Base-by-base conservation (phyloP, 2,329 filamentous ascomycete genomes). In the Thelonectria olida region DNA sequence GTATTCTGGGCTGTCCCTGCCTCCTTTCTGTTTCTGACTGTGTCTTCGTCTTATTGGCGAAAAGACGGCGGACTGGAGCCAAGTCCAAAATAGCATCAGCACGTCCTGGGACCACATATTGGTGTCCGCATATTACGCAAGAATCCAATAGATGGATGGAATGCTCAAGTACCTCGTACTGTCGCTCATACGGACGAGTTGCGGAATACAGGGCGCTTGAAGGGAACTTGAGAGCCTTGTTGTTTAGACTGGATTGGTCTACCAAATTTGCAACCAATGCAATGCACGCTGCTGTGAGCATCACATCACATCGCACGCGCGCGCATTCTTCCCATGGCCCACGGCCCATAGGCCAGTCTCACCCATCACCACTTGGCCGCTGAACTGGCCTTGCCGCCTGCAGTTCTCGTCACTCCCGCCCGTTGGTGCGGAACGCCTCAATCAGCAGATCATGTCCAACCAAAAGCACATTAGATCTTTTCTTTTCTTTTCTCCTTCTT, bases 351-450 rank as follows among this genome's bases (percentile, higher is more conserved):
- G n/a, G n/a, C n/a, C n/a, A n/a, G n/a, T n/a, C n/a, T n/a, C n/a
- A n/a, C n/a, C n/a, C n/a, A n/a, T n/a, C n/a, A n/a, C n/a, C n/a
- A n/a, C n/a, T n/a, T n/a, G n/a, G n/a, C n/a, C n/a, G n/a, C n/a
- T n/a, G n/a, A n/a, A n/a, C n/a, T n/a, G n/a, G n/a, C 20, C 52
- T 41, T 28, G 41, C 42, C 42, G 42, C 22, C 42, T 55, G 42
- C 39, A 38, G 42, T 47, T 22, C 34, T 28, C 45, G 52, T 55
- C 53, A 48, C 39, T 20, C 51, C 31, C 53, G 25, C 31, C 27
- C 38, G 7, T 9, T 7, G 39, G 13, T 5, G 31, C 12, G 25
- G 42, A 27, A n/a, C 22, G 42, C 22, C 13, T 39, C 55, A 53
- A 47, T 58, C 39, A 58, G 22, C 28, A 44, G 20, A 23, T 27